Base-by-base conservation (phyloP, 1,284 basidiomycete genomes). In the Uromyces viciae-fabae region DNA sequence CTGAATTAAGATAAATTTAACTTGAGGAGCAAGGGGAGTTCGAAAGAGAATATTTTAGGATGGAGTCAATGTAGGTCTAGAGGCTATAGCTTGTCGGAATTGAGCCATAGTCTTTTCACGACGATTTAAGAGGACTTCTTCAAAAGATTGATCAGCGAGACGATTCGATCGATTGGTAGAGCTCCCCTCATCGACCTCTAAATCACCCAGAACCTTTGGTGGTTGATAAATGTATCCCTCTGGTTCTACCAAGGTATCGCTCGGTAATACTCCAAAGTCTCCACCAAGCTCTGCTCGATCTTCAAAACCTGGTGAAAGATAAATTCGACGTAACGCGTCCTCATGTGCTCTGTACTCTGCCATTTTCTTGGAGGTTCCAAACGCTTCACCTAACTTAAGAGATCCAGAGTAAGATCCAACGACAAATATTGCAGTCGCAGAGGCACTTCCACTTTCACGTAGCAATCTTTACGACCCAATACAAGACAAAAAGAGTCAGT, bases 361-460 rank as follows among this genome's bases (percentile, higher is more conserved):
- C 96, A 99, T 99, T 85, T 90, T 91, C 81, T 98, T 88, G 22
- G 93, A 94, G 83, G 91, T 93, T 68, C 97, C 97, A 85, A 94
- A 94, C 9, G 95, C 95, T 87, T 99, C 95, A 17, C 96, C 94
- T 2, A 99, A 89, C 87, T 98, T 91, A 38, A 88, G 83, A 83
- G 93, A 92, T 28, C 90, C 90, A n/a, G 93, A 93, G 86, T 91
- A 98, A 71, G 97, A 92, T 31, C 95, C 96, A 14, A 98, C 92
- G 19, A 98, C 93, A 86, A 94, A 99, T 54, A 97, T 89, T 0
- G 96, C 95, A 8, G 93, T 92, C 84, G 93, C 93, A 2, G 93
- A 93, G 83, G 91, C 90, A 68, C 94, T 90, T 85, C 96, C 96
- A 0, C 94, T 94, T 86, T 98, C 96, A 83, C 93, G 94, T 78